Percentiles rank a stretch among this genome's conserved stretches.
Evolutionary conservation across 768 basidiomycete genomes (phyloP).

Genomic region (Leccinum truebloodii): DNA sequence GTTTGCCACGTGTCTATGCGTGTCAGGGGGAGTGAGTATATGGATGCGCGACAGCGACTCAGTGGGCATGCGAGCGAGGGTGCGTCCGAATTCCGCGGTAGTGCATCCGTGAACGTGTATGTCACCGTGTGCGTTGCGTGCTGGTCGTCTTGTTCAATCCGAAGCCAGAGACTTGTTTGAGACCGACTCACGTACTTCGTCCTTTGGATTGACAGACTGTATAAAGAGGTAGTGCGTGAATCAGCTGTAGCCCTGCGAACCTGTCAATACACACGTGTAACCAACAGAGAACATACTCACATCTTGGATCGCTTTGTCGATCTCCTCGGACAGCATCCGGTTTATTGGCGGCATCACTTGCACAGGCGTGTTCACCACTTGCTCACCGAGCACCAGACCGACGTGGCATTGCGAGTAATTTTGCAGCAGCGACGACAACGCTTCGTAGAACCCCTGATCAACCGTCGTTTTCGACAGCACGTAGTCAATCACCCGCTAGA

Average conservation of each 20-base stretch:
- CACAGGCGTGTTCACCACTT: slow-evolving; percentile 33
- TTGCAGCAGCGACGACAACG: slow-evolving; percentile 11
- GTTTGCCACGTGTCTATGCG: too few relatives aligned
- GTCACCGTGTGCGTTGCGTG: slow-evolving; percentile 22
- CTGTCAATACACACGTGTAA: background rate
- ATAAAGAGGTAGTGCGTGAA: slow-evolving; percentile 78
- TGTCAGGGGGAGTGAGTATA: too few relatives aligned
- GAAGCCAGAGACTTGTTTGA: background rate
- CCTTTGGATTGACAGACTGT: slow-evolving; percentile 82
- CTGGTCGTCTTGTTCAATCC: slow-evolving; percentile 6
- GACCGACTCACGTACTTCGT: slow-evolving; percentile 57
- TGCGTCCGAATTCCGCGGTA: slow-evolving; percentile 56
- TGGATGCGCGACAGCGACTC: too few relatives aligned
- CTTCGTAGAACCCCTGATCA: slow-evolving; percentile 50
- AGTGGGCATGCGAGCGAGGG: too few relatives aligned
- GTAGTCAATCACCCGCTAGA: slow-evolving; percentile 72
- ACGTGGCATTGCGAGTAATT: too few relatives aligned
- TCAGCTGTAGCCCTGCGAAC: slow-evolving; percentile 52
- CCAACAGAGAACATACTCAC: slow-evolving; percentile 39
- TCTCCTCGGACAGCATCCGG: slow-evolving; percentile 80
- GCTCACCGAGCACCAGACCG: too few relatives aligned
- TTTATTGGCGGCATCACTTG: slow-evolving; percentile 94
- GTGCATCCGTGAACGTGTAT: slow-evolving; percentile 52
- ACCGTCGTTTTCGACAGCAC: slow-evolving; percentile 58
- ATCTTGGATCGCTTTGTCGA: slow-evolving; percentile 68